These are phyloP conservation scores for Pseudocercospora cruenta DNA, from an alignment of 2,329 filamentous ascomycete species.

Conservation along the genomic window DNA sequence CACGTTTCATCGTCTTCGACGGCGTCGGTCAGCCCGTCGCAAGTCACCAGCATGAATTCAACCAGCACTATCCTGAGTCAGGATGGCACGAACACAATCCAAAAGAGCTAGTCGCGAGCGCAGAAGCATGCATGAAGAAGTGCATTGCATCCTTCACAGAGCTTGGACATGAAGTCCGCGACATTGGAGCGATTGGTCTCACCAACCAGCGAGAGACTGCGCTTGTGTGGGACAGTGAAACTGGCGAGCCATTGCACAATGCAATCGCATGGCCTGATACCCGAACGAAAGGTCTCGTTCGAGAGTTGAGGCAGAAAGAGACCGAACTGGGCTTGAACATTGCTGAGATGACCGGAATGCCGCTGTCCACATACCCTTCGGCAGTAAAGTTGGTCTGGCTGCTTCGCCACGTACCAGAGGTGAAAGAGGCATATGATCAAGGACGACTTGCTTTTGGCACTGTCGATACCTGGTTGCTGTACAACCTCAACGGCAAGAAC, in stretches of 20 bases:
- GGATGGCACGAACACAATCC: constrained; percentile 94
- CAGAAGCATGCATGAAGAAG: constrained; percentile 77
- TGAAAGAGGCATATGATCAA: constrained; percentile 74
- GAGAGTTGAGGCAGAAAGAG: constrained; percentile 70
- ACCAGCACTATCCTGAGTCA: constrained; percentile 79
- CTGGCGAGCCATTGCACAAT: constrained; percentile 78
- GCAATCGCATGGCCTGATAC: constrained; percentile 92
- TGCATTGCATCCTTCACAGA: constrained; percentile 71
- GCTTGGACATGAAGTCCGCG: constrained; percentile 66
- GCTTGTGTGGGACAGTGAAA: constrained; percentile 79
- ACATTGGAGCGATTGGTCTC: constrained; percentile 79
- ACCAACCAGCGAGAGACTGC: constrained; percentile 91
- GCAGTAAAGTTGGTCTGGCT: constrained; percentile 88
- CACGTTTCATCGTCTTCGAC: constrained; percentile 89
- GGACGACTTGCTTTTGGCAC: constrained; percentile 86
- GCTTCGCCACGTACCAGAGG: constrained; percentile 69
- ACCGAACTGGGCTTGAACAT: constrained; percentile 68
- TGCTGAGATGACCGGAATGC: constrained; percentile 71
- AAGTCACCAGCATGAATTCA: constrained; percentile 84
- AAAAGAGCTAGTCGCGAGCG: constrained; percentile 72
- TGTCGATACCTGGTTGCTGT: constrained; percentile 85
- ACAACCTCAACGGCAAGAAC: constrained; percentile 74
- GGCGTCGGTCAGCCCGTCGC: constrained; percentile 75
- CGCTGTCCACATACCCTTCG: constrained; percentile 85
- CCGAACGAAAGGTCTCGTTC: constrained; percentile 73